Conservation (phyloP, 2,329 filamentous ascomycete genomes). For the Coccinonectria pachysandricola region DNA sequence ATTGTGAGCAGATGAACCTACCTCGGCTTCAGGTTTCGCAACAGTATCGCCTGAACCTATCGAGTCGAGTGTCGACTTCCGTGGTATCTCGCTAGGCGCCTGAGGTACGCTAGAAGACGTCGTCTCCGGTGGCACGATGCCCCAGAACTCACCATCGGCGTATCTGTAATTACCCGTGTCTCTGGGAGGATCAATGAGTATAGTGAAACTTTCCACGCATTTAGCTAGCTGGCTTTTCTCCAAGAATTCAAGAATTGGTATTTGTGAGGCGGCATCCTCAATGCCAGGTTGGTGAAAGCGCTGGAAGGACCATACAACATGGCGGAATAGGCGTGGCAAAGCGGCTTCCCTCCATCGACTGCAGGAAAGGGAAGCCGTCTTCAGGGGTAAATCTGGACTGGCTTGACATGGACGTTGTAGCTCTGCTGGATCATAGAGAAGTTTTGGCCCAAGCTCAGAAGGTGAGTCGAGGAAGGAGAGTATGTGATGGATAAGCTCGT, state of each 20-base stretch:
- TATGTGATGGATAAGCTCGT: constrained; percentile 50
- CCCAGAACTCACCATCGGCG: constrained; percentile 16
- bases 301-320: constrained; percentile 34
- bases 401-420: constrained; percentile 15
- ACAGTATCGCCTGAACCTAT: no score
- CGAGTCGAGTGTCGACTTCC: no score
- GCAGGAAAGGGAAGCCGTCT: constrained; percentile 44
- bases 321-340: constrained; percentile 47
- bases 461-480: constrained; percentile 41
- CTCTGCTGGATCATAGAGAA: constrained; percentile 39
- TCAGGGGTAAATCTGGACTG: constrained; percentile 31
- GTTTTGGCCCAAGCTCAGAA: constrained; percentile 36
- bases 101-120: no score
- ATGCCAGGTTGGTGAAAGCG: constrained; percentile 18
- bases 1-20: constrained; percentile 7
- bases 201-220: constrained; percentile 31
- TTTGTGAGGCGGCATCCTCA: constrained; percentile 15
- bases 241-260: constrained; percentile 32
- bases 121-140: constrained; percentile 22
- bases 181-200: constrained; percentile 26
- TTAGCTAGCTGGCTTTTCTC: constrained; percentile 25
- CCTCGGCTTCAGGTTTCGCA: no score
- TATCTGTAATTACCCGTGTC: constrained; percentile 17
- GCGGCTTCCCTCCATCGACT: constrained; percentile 40
- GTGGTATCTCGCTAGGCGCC: no score